phyloP scores from a whole-genome alignment of 257 asterid genomes.

The Linderniella brevidens region DNA sequence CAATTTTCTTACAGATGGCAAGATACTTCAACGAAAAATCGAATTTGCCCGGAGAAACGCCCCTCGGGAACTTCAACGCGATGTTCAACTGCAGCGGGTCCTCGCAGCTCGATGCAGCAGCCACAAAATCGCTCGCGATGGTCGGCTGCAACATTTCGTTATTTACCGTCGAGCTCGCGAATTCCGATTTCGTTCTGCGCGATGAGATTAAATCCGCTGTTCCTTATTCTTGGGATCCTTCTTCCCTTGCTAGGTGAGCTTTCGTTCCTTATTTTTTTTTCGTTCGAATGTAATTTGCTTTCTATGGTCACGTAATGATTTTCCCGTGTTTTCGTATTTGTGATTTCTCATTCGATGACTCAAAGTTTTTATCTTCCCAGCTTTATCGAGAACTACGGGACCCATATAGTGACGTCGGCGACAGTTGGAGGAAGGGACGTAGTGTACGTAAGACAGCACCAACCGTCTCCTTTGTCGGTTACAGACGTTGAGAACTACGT shows the following conservation, averaged over 20 bases:
- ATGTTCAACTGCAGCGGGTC: constrained; percentile 98
- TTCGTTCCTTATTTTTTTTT: neutral
- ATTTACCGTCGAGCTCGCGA: constrained; percentile 35
- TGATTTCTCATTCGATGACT: constrained; percentile 13
- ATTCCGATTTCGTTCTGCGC: constrained; percentile 27
- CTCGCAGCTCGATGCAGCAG: constrained; percentile 78
- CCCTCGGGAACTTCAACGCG: constrained; percentile 92
- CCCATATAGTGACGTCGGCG: constrained; percentile 89
- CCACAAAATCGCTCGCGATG: constrained; percentile 89
- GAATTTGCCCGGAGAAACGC: constrained; percentile 49
- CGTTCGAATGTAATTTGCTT: neutral
- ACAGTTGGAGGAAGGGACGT: constrained; percentile 94
- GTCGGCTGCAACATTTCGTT: constrained; percentile 63
- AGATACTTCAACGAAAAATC: constrained; percentile 65
- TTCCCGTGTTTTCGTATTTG: neutral
- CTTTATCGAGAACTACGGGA: constrained; percentile 91
- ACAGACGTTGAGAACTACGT: constrained; percentile 70
- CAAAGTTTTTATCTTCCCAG: constrained; percentile 29
- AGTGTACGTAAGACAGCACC: constrained; percentile 81
- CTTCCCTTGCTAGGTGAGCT: constrained; percentile 78
- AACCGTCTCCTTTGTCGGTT: constrained; percentile 67
- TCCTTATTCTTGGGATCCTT: constrained; percentile 96
- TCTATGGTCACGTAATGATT: neutral
- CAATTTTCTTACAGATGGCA: constrained; percentile 54
- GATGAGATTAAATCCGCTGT: constrained; percentile 79